Evolutionary conservation across 768 basidiomycete genomes (phyloP), one percentile per base, ranked within the genome.

Genomic region (Nevesoporus exiguus): DNA sequence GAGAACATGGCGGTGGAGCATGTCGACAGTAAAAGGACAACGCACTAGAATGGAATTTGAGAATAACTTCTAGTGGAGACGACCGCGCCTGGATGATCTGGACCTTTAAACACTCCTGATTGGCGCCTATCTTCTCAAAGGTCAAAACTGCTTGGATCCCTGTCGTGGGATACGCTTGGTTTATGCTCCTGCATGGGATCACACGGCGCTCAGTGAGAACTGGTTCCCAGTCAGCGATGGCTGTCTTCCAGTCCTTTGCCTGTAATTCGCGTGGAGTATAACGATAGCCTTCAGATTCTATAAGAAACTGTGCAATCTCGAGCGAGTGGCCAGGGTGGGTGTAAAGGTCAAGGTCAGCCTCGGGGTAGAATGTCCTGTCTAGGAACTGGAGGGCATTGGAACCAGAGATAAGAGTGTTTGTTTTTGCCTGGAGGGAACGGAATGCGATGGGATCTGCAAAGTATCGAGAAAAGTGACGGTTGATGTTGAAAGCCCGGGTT

Each of bases 331-430:
- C 60, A 1, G 71, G 68, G 6, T 74, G 62, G 14, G 10, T 66
- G 60, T 83, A 84, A 2, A 83, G 33, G 49, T 84, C 82, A 7
- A 84, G 72, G 57, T 83, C 81, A 0, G 81, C 71, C 4, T 71
- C 71, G 2, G 72, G 67, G 53, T 80, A 82, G 33, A 66, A 66
- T 0, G 68, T 58, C 17, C 79, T 61, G 46, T 78, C 76, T 37
- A 84, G 70, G 59, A 81, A 80, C 51, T 83, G 81, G 2, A 82
- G 72, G 0, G 78, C 81, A 27, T 67, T 69, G 0, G 81, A 82
- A 9, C 82, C 82, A 3, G 82, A 83, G 22, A 83, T 75, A n/a
- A 83, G 58, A 0, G 74, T 73, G 37, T 72, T 75, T 0, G 77
- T 80, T 17, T 51, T 58, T 0, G 70, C 72, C 60, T 79, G 80